Percentiles rank a stretch among this genome's conserved stretches.
These are phyloP conservation scores for Fusarium floridanum DNA, from an alignment of 2,329 filamentous ascomycete species.

Conservation along the genomic window DNA sequence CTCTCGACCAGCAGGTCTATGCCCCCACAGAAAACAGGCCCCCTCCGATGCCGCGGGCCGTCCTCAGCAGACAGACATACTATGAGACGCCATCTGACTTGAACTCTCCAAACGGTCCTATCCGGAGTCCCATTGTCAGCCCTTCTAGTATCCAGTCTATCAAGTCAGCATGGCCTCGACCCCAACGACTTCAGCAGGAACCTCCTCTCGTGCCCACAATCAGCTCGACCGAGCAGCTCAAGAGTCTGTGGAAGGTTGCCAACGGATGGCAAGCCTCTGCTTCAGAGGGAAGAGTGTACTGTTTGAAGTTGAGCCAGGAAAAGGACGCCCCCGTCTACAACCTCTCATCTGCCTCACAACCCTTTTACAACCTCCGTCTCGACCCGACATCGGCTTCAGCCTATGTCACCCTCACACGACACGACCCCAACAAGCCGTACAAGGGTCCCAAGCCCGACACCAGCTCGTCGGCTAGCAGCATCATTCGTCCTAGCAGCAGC, in stretches of 20 bases:
- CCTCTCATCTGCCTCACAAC: conserved; percentile 70
- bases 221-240: conserved; percentile 72
- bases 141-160: conserved; percentile 37
- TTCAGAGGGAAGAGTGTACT: conserved; percentile 70
- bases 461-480: conserved; percentile 42
- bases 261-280: conserved; percentile 77
- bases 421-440: conserved; percentile 71
- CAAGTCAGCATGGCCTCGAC: conserved; percentile 27
- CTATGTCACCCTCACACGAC: conserved; percentile 69
- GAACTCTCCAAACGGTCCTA: conserved; percentile 22
- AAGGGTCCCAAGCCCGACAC: conserved; percentile 56
- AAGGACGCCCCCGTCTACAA: conserved; percentile 75
- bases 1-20: conserved; percentile 77
- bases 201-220: conserved; percentile 62
- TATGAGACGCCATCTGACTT: conserved; percentile 38
- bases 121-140: conserved; percentile 42
- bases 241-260: conserved; percentile 75
- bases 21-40: conserved; percentile 76
- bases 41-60: conserved; percentile 71
- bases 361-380: conserved; percentile 75
- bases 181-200: conserved; percentile 53
- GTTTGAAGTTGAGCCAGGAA: conserved; percentile 67
- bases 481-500: conserved; percentile 48
- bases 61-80: conserved; percentile 76
- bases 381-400: conserved; percentile 74